A percentile compares a stretch with the other conserved stretches of the same genome.
Evolutionary conservation across 108 stramenopile species (phyloP).

Genomic region (Cylindrotheca closterium): DNA sequence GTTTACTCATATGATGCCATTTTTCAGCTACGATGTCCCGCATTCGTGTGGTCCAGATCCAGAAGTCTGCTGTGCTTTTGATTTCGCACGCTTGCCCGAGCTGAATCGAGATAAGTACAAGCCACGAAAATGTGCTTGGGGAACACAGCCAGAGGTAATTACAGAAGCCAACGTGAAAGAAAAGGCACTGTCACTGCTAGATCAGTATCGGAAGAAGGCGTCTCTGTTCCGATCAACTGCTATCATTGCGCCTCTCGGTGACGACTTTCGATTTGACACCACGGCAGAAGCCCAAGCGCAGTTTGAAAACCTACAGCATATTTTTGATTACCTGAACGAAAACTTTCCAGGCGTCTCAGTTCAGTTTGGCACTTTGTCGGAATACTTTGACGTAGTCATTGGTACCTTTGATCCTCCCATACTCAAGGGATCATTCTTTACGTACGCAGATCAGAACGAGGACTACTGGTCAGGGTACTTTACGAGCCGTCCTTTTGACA

Average conservation of each 20-base stretch:
- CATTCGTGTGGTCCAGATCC: constrained; percentile 74
- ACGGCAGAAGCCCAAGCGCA: constrained; percentile 44
- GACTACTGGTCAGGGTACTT: constrained; percentile 76
- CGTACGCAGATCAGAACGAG: constrained; percentile 54
- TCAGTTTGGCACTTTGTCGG: constrained; percentile 54
- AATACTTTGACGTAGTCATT: constrained; percentile 55
- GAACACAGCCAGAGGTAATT: constrained; percentile 31
- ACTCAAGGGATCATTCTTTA: constrained; percentile 62
- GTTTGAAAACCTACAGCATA: constrained; percentile 45
- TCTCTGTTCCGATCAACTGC: constrained; percentile 49
- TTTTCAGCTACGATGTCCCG: constrained; percentile 64
- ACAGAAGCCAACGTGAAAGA: constrained; percentile 37
- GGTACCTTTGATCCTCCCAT: constrained; percentile 47
- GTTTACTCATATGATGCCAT: constrained; percentile 65
- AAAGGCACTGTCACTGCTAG: constrained; percentile 41
- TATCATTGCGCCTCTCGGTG: constrained; percentile 56
- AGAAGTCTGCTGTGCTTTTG: constrained; percentile 57
- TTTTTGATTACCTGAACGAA: constrained; percentile 60
- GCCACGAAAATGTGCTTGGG: constrained; percentile 46
- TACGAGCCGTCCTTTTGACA: constrained; percentile 62
- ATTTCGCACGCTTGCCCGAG: constrained; percentile 41
- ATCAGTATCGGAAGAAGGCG: constrained; percentile 67
- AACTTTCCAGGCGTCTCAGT: constrained; percentile 47
- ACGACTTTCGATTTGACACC: constrained; percentile 61
- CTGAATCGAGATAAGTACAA: not conserved